Evolutionary conservation across 2,329 filamentous ascomycete species (phyloP).

Genomic region (Fusarium humuli): DNA sequence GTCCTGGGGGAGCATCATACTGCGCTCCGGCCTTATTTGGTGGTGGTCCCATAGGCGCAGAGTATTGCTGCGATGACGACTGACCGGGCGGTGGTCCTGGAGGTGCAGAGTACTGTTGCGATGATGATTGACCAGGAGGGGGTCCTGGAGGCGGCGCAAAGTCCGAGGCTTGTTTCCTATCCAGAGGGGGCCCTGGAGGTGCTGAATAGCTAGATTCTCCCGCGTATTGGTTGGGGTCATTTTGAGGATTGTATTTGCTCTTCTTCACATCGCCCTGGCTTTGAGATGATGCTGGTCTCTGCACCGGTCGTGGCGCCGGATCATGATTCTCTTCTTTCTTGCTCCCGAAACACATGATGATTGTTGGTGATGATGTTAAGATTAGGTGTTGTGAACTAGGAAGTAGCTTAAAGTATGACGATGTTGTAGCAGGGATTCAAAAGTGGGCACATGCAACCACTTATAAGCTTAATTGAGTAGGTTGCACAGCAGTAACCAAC

Average conservation of each 20-base stretch:
- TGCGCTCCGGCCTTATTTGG: constrained; percentile 7
- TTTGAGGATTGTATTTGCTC: constrained; percentile 44
- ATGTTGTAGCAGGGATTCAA: constrained; percentile 25
- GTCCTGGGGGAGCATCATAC: constrained; percentile 46
- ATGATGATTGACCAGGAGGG: constrained; percentile 38
- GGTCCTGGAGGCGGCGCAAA: constrained; percentile 50
- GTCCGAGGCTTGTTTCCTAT: constrained; percentile 31
- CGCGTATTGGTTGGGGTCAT: constrained; percentile 33
- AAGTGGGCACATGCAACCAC: constrained; percentile 32
- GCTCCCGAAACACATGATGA: constrained; percentile 63
- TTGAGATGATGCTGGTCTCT: constrained; percentile 45
- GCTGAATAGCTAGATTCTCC: constrained; percentile 40
- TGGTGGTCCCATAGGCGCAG: constrained; percentile 26
- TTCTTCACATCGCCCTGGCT: constrained; percentile 47
- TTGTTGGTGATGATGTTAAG: neutral
- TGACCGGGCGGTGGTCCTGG: constrained; percentile 49
- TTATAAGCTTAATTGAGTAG: constrained; percentile 24
- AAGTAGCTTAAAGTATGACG: constrained; percentile 13
- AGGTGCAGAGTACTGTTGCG: constrained; percentile 44
- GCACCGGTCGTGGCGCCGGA: constrained; percentile 55
- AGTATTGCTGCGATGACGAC: constrained; percentile 20
- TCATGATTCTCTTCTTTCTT: constrained; percentile 56
- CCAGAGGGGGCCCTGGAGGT: constrained; percentile 34
- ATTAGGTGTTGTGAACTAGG: neutral
- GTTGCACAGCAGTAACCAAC: constrained; percentile 8